A percentile compares a stretch with the other conserved stretches of the same genome.
Evolutionary conservation across 2,329 filamentous ascomycete genomes (phyloP).

Genomic region (Clathrospora elynae): DNA sequence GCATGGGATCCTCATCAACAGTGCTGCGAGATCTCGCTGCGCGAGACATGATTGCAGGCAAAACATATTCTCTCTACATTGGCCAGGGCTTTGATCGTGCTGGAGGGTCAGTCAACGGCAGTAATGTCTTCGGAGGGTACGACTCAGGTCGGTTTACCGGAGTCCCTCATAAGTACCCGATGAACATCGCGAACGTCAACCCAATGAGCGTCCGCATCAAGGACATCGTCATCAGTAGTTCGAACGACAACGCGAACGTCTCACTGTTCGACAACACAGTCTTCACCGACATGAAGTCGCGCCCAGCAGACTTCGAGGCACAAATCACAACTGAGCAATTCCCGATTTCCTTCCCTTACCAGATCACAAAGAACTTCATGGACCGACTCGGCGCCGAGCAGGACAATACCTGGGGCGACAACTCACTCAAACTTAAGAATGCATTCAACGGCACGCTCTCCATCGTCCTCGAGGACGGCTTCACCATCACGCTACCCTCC

Average conservation of each 20-base stretch:
- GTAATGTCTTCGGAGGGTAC: constrained; percentile 52
- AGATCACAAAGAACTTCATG: constrained; percentile 51
- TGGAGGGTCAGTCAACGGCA: constrained; percentile 51
- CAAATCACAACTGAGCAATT: constrained; percentile 52
- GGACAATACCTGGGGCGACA: constrained; percentile 47
- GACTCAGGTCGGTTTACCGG: constrained; percentile 52
- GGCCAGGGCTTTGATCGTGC: constrained; percentile 51
- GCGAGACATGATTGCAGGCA: constrained; percentile 44
- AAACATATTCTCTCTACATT: constrained; percentile 52
- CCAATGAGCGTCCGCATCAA: constrained; percentile 49
- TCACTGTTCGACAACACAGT: constrained; percentile 42
- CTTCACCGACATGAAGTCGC: constrained; percentile 42
- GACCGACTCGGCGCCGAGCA: constrained; percentile 41
- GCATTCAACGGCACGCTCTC: constrained; percentile 49
- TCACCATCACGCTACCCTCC: constrained; percentile 48
- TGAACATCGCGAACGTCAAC: constrained; percentile 38
- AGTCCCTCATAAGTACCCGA: constrained; percentile 39
- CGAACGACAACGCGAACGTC: constrained; percentile 36
- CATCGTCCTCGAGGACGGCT: constrained; percentile 49
- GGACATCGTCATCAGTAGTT: constrained; percentile 47
- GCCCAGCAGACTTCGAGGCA: constrained; percentile 45
- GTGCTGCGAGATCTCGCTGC: constrained; percentile 47
- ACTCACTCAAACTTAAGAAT: constrained; percentile 45
- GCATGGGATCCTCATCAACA: constrained; percentile 50
- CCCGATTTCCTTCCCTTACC: constrained; percentile 49